Percentiles rank a stretch among this genome's conserved stretches.
Conservation (phyloP, 2,329 filamentous ascomycete species). For the Anthostomella pinea region DNA sequence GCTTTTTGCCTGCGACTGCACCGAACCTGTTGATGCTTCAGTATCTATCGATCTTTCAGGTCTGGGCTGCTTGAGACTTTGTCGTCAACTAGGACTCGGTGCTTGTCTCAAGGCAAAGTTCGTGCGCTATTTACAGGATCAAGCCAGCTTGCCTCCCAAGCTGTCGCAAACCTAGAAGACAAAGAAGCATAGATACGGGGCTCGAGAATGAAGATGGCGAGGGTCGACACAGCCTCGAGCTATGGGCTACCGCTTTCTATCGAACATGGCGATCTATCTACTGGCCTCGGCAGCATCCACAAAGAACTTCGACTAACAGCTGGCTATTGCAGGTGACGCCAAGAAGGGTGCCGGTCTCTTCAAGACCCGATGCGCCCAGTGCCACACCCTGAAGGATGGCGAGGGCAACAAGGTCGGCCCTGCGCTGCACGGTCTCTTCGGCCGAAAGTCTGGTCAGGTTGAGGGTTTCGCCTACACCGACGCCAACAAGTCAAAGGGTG, state of each 20-base stretch:
- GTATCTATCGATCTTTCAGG: conserved; percentile 3
- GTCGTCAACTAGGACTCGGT: conserved; percentile 12
- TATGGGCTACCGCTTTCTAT: neutral
- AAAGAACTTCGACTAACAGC: conserved; percentile 25
- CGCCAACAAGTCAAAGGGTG: conserved; percentile 97
- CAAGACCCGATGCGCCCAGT: conserved; percentile 98
- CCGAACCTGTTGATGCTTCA: conserved; percentile 6
- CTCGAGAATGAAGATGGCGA: too few relatives aligned
- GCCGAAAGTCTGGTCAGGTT: conserved; percentile 88
- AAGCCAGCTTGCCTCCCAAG: neutral
- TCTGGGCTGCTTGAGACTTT: conserved; percentile 1
- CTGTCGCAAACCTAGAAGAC: conserved; percentile 6
- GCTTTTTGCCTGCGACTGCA: conserved; percentile 4
- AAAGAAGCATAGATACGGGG: neutral
- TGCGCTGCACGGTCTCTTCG: conserved; percentile 94
- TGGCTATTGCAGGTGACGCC: conserved; percentile 65
- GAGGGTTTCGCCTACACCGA: conserved; percentile 97
- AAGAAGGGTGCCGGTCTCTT: conserved; percentile 99
- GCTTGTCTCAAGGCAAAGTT: conserved; percentile 2
- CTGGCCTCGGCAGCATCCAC: neutral
- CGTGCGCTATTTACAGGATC: conserved; percentile 29
- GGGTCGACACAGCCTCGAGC: neutral
- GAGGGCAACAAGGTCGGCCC: conserved; percentile 98
- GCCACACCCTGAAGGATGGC: conserved; percentile 89
- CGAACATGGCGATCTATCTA: neutral